Evolutionary conservation across 2,329 filamentous ascomycete species (phyloP).

Genomic region (Pezicula rhizophila): DNA sequence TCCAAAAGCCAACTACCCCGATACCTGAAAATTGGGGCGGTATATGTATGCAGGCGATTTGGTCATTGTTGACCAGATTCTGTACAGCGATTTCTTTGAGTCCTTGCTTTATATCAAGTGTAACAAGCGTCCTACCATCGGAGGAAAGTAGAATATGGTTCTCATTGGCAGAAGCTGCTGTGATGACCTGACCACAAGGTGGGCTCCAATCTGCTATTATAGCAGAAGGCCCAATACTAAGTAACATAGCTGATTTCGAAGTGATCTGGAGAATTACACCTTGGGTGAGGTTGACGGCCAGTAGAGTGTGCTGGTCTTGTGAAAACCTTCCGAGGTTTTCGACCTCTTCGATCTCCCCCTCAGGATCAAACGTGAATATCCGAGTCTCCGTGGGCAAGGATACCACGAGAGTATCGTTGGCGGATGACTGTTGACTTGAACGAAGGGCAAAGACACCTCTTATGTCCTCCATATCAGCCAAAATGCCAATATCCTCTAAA

Average conservation of each 20-base stretch:
- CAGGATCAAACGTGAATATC: conserved; percentile 67
- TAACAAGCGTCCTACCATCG: conserved; percentile 66
- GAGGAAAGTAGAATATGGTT: conserved; percentile 67
- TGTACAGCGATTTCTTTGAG: conserved; percentile 54
- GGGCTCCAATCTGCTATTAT: conserved; percentile 53
- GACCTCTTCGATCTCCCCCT: conserved; percentile 81
- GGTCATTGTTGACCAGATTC: conserved; percentile 58
- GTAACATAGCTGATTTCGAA: conserved; percentile 51
- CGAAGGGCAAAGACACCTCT: conserved; percentile 66
- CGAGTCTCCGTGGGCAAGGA: conserved; percentile 81
- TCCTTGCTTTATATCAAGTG: conserved; percentile 56
- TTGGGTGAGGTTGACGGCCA: conserved; percentile 59
- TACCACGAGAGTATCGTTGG: conserved; percentile 66
- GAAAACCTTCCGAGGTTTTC: conserved; percentile 67
- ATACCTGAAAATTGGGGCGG: conserved; percentile 56
- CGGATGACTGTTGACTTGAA: conserved; percentile 40
- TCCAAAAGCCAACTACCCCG: conserved; percentile 83
- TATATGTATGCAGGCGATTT: conserved; percentile 80
- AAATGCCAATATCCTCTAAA: conserved; percentile 76
- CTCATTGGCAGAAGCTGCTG: conserved; percentile 69
- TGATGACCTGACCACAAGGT: conserved; percentile 53
- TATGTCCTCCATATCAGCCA: conserved; percentile 72
- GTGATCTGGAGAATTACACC: conserved; percentile 73
- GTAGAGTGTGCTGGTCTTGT: conserved; percentile 65
- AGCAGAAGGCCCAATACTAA: conserved; percentile 53